Conservation (phyloP, 768 basidiomycete genomes). For the Rubroboletus satanas region DNA sequence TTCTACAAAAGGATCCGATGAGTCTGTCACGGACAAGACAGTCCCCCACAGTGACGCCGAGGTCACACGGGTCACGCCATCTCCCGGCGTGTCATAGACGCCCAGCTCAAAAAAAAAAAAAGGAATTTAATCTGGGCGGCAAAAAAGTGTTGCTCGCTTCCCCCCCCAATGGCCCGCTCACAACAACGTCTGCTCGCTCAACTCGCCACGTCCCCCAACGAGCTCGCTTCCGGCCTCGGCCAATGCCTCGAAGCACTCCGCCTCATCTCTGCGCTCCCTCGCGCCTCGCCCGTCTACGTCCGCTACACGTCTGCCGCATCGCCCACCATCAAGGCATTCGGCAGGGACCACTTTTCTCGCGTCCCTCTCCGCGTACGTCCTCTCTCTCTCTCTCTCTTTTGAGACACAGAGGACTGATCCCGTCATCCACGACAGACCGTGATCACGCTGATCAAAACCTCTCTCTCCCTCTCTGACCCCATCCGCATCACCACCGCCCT, state of each 20-base stretch:
- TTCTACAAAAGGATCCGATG: too few species aligned
- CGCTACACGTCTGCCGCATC: conserved; percentile 18
- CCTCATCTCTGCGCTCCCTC: conserved; percentile 28
- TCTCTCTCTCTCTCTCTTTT: too few species aligned
- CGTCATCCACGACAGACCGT: conserved; percentile 18
- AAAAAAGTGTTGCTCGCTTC: too few species aligned
- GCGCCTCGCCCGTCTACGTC: conserved; percentile 28
- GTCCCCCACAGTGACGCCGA: too few species aligned
- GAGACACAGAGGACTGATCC: too few species aligned
- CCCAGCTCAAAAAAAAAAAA: too few species aligned
- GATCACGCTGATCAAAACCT: conserved; percentile 22
- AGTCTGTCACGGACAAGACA: too few species aligned
- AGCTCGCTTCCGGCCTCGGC: conserved; percentile 30
- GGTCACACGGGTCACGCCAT: too few species aligned
- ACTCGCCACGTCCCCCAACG: conserved; percentile 31
- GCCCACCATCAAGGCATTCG: conserved; percentile 25
- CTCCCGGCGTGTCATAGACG: too few species aligned
- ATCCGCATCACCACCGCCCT: conserved; percentile 20
- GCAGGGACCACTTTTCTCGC: conserved; percentile 30
- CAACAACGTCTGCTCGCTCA: conserved; percentile 31
- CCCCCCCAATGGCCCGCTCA: conserved; percentile 19
- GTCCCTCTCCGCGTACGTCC: conserved; percentile 30
- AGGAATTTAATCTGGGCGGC: too few species aligned
- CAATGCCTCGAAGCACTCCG: conserved; percentile 34
- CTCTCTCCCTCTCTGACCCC: conserved; percentile 18